Evolutionary conservation across 2,329 filamentous ascomycete genomes (phyloP).

Genomic region (Blastomyces percursus): DNA sequence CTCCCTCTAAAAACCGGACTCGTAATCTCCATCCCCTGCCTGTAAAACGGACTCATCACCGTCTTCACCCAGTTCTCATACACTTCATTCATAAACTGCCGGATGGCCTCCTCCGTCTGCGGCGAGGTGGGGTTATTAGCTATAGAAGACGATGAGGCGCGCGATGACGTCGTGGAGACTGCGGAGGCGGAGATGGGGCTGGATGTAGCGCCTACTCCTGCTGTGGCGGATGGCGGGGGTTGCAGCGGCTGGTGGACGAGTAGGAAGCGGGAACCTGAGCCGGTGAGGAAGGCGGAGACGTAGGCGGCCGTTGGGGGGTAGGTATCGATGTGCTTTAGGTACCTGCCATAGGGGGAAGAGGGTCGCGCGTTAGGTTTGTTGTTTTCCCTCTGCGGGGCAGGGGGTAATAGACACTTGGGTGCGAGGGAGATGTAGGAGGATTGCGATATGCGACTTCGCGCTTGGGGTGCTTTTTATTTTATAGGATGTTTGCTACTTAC

Average conservation of each 20-base stretch:
- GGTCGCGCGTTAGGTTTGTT: background rate
- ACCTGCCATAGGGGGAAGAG: constrained; percentile 44
- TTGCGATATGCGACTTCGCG: background rate
- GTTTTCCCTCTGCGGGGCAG: background rate
- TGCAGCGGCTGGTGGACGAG: constrained; percentile 72
- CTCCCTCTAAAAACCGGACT: constrained; percentile 76
- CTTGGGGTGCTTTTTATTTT: background rate
- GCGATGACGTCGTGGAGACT: constrained; percentile 19
- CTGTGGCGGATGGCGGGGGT: constrained; percentile 37
- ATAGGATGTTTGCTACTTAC: constrained; percentile 39
- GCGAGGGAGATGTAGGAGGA: background rate
- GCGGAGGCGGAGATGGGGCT: constrained; percentile 23
- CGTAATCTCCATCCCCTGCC: constrained; percentile 68
- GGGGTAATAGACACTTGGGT: background rate
- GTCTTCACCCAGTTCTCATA: constrained; percentile 97
- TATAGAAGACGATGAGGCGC: constrained; percentile 55
- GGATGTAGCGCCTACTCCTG: constrained; percentile 29
- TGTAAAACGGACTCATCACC: constrained; percentile 94
- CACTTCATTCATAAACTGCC: constrained; percentile 87
- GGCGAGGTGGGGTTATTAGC: constrained; percentile 76
- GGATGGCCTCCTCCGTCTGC: constrained; percentile 89
- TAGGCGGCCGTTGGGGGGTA: constrained; percentile 78
- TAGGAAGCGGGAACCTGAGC: constrained; percentile 84
- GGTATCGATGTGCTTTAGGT: constrained; percentile 91
- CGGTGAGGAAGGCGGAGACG: constrained; percentile 89